A percentile compares a stretch with the other conserved stretches of the same genome.
phyloP scores from a whole-genome alignment of 805 yeast genomes.

The Maudiozyma barnettii region DNA sequence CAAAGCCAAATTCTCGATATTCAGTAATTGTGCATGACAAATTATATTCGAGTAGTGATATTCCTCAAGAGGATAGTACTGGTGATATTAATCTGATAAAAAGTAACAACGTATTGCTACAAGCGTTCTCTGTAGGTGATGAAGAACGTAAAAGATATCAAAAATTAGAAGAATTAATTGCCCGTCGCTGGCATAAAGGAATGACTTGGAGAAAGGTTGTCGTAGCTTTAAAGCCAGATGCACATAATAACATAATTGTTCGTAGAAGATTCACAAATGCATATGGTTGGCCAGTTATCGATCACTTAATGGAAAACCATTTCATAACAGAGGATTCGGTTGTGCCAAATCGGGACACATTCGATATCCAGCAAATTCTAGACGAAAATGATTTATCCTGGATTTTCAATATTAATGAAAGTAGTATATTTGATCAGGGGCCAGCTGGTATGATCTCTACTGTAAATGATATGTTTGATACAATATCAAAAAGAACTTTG shows the following conservation, averaged over 20 bases:
- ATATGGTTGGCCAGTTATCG: constrained; percentile 75
- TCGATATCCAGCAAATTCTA: neutral
- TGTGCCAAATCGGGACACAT: neutral
- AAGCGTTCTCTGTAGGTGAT: constrained; percentile 22
- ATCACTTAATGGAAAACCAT: constrained; percentile 53
- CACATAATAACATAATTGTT: constrained; percentile 88
- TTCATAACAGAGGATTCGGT: constrained; percentile 30
- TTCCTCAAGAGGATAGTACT: constrained; percentile 29
- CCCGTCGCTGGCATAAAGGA: constrained; percentile 76
- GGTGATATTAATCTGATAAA: constrained; percentile 8
- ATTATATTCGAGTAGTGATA: constrained; percentile 43
- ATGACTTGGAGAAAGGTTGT: constrained; percentile 89
- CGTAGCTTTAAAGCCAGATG: constrained; percentile 80
- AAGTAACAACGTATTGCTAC: constrained; percentile 25
- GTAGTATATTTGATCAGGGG: constrained; percentile 42
- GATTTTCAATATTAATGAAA: constrained; percentile 36
- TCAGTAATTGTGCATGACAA: constrained; percentile 60
- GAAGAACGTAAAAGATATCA: constrained; percentile 57
- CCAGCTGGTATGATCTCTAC: constrained; percentile 65
- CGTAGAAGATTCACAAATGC: constrained; percentile 82
- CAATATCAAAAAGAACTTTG: constrained; percentile 29
- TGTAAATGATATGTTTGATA: constrained; percentile 48
- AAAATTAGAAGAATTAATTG: constrained; percentile 74
- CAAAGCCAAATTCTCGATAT: constrained; percentile 52
- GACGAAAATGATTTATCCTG: constrained; percentile 29